Percentiles rank a stretch among this genome's conserved stretches.
These are phyloP conservation scores for Dothistroma pini DNA, from an alignment of 2,329 filamentous ascomycete species.

Conservation along the genomic window DNA sequence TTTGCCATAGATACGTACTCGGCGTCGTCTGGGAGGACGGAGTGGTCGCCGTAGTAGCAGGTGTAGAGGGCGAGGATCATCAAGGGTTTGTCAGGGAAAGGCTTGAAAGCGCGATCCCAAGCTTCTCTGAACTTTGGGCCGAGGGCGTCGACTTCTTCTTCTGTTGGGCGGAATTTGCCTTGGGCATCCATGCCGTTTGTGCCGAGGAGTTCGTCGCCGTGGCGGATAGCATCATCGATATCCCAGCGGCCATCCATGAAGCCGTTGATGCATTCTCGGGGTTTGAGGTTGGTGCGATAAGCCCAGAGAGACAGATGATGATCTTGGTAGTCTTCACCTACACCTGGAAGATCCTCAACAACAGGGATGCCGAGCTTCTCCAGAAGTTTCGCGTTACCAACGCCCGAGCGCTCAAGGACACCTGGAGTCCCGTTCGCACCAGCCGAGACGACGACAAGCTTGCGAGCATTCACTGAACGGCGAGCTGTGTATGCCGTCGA, in stretches of 20 bases:
- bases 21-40: slow-evolving; percentile 35
- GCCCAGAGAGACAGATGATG: slow-evolving; percentile 51
- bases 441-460: slow-evolving; percentile 57
- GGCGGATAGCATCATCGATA: slow-evolving; percentile 44
- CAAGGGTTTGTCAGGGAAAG: slow-evolving; percentile 46
- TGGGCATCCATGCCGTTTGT: slow-evolving; percentile 56
- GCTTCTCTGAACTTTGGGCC: slow-evolving; percentile 51
- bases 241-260: slow-evolving; percentile 50
- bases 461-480: slow-evolving; percentile 49
- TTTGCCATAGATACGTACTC: slow-evolving; percentile 53
- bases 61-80: slow-evolving; percentile 44
- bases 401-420: slow-evolving; percentile 58
- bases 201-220: slow-evolving; percentile 51
- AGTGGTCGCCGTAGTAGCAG: slow-evolving; percentile 34
- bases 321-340: slow-evolving; percentile 33
- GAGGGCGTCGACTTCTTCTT: slow-evolving; percentile 50
- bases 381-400: slow-evolving; percentile 50
- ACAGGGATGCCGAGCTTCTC: slow-evolving; percentile 37
- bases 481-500: slow-evolving; percentile 38
- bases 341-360: slow-evolving; percentile 32
- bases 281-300: slow-evolving; percentile 48
- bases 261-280: slow-evolving; percentile 53
- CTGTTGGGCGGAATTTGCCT: slow-evolving; percentile 54
- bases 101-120: slow-evolving; percentile 56
- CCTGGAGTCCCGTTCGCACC: slow-evolving; percentile 57